Percentiles rank a stretch among this genome's conserved stretches.
Evolutionary conservation across 768 basidiomycete species (phyloP).

Genomic region (Leccinum subtestaceum): DNA sequence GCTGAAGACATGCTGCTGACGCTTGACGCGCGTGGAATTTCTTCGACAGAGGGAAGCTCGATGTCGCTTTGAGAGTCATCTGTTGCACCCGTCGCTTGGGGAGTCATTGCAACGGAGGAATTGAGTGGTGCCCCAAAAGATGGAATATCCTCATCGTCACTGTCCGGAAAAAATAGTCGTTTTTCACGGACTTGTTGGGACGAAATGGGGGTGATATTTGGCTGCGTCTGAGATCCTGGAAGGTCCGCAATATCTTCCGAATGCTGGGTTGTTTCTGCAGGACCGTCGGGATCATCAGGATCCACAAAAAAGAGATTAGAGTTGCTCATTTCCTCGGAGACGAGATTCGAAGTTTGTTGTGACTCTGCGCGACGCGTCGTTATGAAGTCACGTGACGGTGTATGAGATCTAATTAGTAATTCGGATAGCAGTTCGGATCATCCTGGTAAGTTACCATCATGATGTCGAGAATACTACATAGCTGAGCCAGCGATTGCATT

Average conservation of each 20-base stretch:
- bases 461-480: too few relatives aligned
- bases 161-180: conserved; percentile 42
- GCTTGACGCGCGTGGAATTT: conserved; percentile 39
- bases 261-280: not conserved
- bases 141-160: conserved; percentile 42
- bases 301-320: conserved; percentile 55
- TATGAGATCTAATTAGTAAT: not conserved
- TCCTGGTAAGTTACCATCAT: too few relatives aligned
- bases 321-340: conserved; percentile 13
- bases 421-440: too few relatives aligned
- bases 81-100: conserved; percentile 37
- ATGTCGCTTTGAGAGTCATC: conserved; percentile 31
- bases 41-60: conserved; percentile 34
- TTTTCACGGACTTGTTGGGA: conserved; percentile 23
- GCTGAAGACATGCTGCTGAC: conserved; percentile 38
- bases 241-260: conserved; percentile 6
- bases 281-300: conserved; percentile 46
- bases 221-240: not conserved
- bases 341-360: not conserved
- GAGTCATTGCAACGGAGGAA: conserved; percentile 7
- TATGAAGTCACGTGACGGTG: not conserved
- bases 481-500: too few relatives aligned
- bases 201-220: conserved; percentile 1
- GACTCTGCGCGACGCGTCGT: not conserved
- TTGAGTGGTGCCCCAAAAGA: conserved; percentile 6